Conservation (phyloP, 2,329 filamentous ascomycete genomes). For the Fulvia fulva region DNA sequence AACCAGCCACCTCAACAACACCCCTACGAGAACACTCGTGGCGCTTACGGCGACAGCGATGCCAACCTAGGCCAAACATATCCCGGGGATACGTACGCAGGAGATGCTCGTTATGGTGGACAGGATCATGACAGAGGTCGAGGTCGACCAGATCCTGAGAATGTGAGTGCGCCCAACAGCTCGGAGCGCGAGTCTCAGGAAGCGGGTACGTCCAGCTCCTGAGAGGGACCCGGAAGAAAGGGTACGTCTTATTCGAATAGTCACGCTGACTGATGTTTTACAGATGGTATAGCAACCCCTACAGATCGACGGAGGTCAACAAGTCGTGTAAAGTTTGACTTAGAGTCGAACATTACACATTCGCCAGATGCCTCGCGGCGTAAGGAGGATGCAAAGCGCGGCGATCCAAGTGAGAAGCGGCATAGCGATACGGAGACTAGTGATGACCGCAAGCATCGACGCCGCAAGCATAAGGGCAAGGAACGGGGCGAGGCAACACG, state of each 20-base stretch:
- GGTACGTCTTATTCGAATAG: background rate
- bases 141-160: constrained; percentile 33
- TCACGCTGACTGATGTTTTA: constrained; percentile 2
- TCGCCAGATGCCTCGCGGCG: constrained; percentile 25
- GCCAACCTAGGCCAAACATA: constrained; percentile 28
- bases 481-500: constrained; percentile 16
- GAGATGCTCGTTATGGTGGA: constrained; percentile 29
- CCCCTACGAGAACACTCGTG: constrained; percentile 30
- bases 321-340: constrained; percentile 32
- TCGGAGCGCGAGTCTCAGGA: constrained; percentile 28
- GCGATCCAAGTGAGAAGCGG: constrained; percentile 17
- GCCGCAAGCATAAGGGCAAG: constrained; percentile 17
- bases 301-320: constrained; percentile 20
- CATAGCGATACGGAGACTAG: constrained; percentile 19
- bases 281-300: constrained; percentile 31
- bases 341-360: constrained; percentile 29
- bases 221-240: constrained; percentile 12
- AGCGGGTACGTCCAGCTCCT: constrained; percentile 23
- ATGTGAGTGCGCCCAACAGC: constrained; percentile 45
- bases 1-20: constrained; percentile 24
- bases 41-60: constrained; percentile 28
- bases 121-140: constrained; percentile 20
- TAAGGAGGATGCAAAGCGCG: constrained; percentile 22
- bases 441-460: constrained; percentile 21
- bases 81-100: constrained; percentile 31